These are phyloP conservation scores for Rhipidocladum racemiflorum DNA, from an alignment of 176 grass and related monocot genomes.

Conservation along the genomic window DNA sequence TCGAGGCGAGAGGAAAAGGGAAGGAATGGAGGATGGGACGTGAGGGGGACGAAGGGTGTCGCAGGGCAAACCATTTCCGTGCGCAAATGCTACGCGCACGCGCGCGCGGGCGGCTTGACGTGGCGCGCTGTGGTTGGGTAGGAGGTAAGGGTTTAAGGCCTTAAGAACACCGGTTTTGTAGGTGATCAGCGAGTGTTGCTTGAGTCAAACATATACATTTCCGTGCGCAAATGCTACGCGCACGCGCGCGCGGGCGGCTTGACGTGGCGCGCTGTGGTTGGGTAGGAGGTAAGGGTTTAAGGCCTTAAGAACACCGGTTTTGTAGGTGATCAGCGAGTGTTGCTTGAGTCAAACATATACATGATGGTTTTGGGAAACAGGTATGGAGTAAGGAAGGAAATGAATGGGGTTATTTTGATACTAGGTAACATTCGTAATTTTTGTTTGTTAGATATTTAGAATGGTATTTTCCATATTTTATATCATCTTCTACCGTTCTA, in stretches of 20 bases:
- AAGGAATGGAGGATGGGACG: conserved; percentile 36
- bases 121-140: background rate
- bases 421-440: background rate
- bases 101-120: background rate
- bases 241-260: too few species aligned
- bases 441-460: background rate
- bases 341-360: background rate
- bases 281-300: too few species aligned
- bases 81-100: conserved; percentile 20
- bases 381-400: background rate
- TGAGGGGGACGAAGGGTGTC: conserved; percentile 38
- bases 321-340: background rate
- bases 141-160: background rate
- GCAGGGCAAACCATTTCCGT: conserved; percentile 31
- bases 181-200: background rate
- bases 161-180: background rate
- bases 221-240: too few species aligned
- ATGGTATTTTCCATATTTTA: background rate
- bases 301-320: background rate
- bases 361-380: background rate
- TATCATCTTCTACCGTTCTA: too few species aligned
- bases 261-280: too few species aligned
- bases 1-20: background rate
- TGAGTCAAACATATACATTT: background rate
- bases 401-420: background rate